These are phyloP conservation scores for Cercospora zeae-maydis DNA, from an alignment of 2,329 filamentous ascomycete species.

Conservation along the genomic window DNA sequence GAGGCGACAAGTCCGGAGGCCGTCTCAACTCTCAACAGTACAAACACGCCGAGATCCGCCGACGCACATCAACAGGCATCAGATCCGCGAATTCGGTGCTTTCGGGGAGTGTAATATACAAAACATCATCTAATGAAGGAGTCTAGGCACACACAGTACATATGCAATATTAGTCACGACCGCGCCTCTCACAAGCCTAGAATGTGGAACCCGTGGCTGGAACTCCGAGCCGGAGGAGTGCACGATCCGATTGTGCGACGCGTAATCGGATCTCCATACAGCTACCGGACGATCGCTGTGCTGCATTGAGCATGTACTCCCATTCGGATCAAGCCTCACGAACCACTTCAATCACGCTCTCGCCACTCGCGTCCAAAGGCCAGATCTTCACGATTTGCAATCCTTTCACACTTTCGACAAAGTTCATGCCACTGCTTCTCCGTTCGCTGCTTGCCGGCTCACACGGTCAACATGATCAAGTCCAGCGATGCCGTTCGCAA, in stretches of 20 bases:
- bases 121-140: not conserved
- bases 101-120: not conserved
- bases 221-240: not conserved
- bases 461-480: not conserved
- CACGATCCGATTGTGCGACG: not conserved
- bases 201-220: not conserved
- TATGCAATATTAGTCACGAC: not conserved
- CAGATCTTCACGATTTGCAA: slow-evolving; percentile 6
- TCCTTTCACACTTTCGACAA: not conserved
- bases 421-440: slow-evolving; percentile 3
- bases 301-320: not conserved
- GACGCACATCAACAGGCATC: not conserved
- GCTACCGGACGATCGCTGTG: not conserved
- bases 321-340: not conserved
- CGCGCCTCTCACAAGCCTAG: not conserved
- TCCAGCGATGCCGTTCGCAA: not conserved
- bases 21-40: not conserved
- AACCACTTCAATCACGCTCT: slow-evolving; percentile 3
- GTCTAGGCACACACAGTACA: not conserved
- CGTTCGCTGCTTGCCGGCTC: not conserved
- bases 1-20: not conserved
- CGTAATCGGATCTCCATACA: no score
- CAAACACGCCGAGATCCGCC: not conserved
- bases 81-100: not conserved
- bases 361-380: not conserved